These are phyloP conservation scores for Fusarium citri DNA, from an alignment of 2,329 filamentous ascomycete genomes.

Conservation along the genomic window DNA sequence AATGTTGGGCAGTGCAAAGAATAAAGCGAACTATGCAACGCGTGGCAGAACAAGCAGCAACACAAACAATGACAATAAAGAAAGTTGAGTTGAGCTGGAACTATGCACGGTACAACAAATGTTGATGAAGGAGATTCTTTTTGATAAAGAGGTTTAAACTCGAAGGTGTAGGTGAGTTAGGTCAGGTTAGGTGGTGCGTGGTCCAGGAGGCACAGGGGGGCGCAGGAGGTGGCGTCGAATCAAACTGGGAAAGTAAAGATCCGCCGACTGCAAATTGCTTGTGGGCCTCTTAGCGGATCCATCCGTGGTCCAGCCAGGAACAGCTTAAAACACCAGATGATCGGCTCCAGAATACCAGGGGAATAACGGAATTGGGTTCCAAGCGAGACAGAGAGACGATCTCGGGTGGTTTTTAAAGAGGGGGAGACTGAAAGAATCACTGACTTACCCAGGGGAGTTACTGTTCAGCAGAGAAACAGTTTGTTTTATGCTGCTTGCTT, in stretches of 20 bases:
- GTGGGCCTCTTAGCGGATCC: conserved; percentile 41
- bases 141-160: conserved; percentile 40
- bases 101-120: conserved; percentile 27
- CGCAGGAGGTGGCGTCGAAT: conserved; percentile 48
- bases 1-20: not conserved
- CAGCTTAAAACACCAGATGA: conserved; percentile 34
- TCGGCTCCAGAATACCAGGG: not conserved
- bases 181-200: conserved; percentile 31
- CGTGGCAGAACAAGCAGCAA: conserved; percentile 16
- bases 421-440: not conserved
- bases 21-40: conserved; percentile 21
- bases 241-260: conserved; percentile 45
- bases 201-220: conserved; percentile 41
- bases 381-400: conserved; percentile 2
- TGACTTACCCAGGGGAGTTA: conserved; percentile 29
- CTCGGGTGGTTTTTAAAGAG: not conserved
- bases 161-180: conserved; percentile 27
- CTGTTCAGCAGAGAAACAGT: conserved; percentile 5
- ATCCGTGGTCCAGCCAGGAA: conserved; percentile 24
- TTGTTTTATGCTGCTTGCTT: not conserved
- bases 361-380: conserved; percentile 7
- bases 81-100: conserved; percentile 18
- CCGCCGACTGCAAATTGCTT: conserved; percentile 46
- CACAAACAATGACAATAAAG: conserved; percentile 23
- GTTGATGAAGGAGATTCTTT: conserved; percentile 37